These are phyloP conservation scores for Staphylotrichum tortipilum DNA, from an alignment of 495 filamentous ascomycete genomes.

Conservation along the genomic window DNA sequence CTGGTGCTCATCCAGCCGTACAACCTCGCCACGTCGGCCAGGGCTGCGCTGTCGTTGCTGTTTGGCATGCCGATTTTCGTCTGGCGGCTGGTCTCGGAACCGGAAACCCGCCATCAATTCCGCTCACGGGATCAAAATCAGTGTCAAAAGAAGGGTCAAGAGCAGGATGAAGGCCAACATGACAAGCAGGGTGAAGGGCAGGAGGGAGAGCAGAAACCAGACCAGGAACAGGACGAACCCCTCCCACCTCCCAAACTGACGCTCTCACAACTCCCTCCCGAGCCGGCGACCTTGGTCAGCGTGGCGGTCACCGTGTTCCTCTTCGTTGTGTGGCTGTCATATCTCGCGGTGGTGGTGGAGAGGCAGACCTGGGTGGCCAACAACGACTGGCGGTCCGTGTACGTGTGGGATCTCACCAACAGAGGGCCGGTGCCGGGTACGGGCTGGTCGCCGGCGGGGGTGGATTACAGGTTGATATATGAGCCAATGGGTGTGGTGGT, in stretches of 20 bases:
- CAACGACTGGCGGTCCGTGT: conserved; percentile 14
- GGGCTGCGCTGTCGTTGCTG: background rate
- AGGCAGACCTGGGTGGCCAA: conserved; percentile 11
- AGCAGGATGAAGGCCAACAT: too few species aligned
- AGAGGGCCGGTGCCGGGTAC: conserved; percentile 2
- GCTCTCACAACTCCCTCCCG: background rate
- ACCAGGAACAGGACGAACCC: too few species aligned
- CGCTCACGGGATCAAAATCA: too few species aligned
- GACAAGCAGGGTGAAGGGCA: too few species aligned
- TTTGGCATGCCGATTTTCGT: background rate
- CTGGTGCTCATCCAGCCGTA: conserved; percentile 14
- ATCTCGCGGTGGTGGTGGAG: conserved; percentile 13
- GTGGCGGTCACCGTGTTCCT: background rate
- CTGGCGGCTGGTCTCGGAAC: background rate
- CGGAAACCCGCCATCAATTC: background rate
- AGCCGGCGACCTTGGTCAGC: conserved; percentile 5
- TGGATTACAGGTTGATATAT: conserved; percentile 12
- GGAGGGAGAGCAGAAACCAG: too few species aligned
- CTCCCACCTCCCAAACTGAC: background rate
- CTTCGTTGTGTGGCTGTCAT: conserved; percentile 5
- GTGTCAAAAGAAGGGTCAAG: too few species aligned
- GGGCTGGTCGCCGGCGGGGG: conserved; percentile 7
- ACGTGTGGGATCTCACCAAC: conserved; percentile 8
- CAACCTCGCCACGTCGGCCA: conserved; percentile 5
- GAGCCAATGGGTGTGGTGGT: conserved; percentile 2